Evolutionary conservation across 768 basidiomycete genomes (phyloP).

Genomic region (Fistulinella prunicolor): DNA sequence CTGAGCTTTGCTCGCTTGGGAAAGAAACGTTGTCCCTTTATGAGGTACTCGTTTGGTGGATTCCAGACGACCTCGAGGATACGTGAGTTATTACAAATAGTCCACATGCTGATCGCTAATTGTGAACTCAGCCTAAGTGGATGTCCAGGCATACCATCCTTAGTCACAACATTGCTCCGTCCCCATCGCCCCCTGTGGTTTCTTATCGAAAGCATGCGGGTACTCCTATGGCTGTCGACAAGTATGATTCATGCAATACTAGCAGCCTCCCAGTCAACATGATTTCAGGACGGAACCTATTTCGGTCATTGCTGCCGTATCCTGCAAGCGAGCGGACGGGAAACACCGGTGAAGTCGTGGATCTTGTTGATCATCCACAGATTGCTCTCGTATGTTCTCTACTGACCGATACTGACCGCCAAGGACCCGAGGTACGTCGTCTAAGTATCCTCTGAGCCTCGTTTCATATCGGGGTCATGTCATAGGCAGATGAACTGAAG

Average conservation of each 20-base stretch:
- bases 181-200: constrained; percentile 51
- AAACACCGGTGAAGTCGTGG: constrained; percentile 20
- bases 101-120: background rate
- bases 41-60: constrained; percentile 51
- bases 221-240: constrained; percentile 53
- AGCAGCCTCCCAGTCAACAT: constrained; percentile 6
- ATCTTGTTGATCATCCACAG: constrained; percentile 36
- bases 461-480: constrained; percentile 3
- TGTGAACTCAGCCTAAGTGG: constrained; percentile 33
- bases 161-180: constrained; percentile 49
- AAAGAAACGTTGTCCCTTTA: constrained; percentile 46
- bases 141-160: constrained; percentile 38
- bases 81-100: constrained; percentile 23
- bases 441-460: background rate
- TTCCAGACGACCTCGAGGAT: constrained; percentile 41
- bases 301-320: constrained; percentile 41
- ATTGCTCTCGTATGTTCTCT: constrained; percentile 49
- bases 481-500: constrained; percentile 37
- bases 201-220: constrained; percentile 44
- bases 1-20: constrained; percentile 34
- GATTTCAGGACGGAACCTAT: constrained; percentile 42
- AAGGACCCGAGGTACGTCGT: constrained; percentile 40
- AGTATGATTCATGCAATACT: constrained; percentile 24
- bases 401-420: constrained; percentile 42
- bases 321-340: constrained; percentile 25